These are phyloP conservation scores for Colletotrichum tabaci DNA, from an alignment of 2,329 filamentous ascomycete species.

Conservation along the genomic window DNA sequence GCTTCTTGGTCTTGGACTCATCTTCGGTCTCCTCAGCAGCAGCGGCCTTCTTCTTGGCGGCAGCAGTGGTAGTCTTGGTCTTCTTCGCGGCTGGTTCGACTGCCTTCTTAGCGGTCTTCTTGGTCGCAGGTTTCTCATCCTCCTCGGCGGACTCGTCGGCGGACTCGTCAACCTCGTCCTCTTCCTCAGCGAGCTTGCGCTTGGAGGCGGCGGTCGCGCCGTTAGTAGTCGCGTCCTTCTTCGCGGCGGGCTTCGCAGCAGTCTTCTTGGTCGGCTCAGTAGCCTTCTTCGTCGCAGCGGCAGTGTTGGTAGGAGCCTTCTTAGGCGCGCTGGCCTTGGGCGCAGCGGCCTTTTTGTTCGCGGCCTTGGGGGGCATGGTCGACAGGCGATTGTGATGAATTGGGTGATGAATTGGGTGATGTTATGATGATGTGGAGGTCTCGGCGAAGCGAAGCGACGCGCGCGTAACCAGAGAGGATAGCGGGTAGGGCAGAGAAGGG, in stretches of 20 bases:
- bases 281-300: constrained; percentile 48
- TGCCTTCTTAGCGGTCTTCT: constrained; percentile 53
- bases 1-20: constrained; percentile 49
- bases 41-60: constrained; percentile 59
- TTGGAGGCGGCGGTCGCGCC: constrained; percentile 41
- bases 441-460: constrained; percentile 19
- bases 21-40: constrained; percentile 56
- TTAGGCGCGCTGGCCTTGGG: constrained; percentile 49
- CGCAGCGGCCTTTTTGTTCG: constrained; percentile 46
- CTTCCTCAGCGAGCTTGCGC: constrained; percentile 34
- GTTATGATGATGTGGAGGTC: background rate
- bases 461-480: constrained; percentile 20
- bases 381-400: constrained; percentile 25
- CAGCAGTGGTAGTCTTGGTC: constrained; percentile 35
- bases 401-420: constrained; percentile 2
- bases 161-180: constrained; percentile 19
- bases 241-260: constrained; percentile 43
- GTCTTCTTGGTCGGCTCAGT: constrained; percentile 46
- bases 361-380: constrained; percentile 47
- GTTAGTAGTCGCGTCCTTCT: constrained; percentile 49
- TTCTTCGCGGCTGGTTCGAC: constrained; percentile 43
- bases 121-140: constrained; percentile 19
- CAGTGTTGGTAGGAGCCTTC: constrained; percentile 40
- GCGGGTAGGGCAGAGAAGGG: background rate
- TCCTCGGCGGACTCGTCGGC: constrained; percentile 22